Percentiles rank a stretch among this genome's conserved stretches.
These are phyloP conservation scores for Lactuca sativa DNA, from an alignment of 129 eudicot genomes.

Conservation along the genomic window DNA sequence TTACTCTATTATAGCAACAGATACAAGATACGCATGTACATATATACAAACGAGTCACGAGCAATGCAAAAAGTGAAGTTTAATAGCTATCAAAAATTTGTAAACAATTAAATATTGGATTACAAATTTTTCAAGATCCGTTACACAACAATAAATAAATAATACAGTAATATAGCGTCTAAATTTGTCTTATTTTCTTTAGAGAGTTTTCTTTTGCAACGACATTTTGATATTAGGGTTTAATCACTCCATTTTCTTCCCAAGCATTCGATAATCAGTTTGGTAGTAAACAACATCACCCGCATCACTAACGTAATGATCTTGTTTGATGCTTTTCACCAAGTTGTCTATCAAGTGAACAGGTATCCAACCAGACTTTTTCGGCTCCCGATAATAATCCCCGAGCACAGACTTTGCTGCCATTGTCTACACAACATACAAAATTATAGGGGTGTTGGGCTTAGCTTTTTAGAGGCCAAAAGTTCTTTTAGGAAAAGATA, in stretches of 20 bases:
- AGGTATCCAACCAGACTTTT: slow-evolving; percentile 61
- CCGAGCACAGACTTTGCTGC: slow-evolving; percentile 71
- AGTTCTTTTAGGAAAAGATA: no score
- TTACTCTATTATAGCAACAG: no score
- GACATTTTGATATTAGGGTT: slow-evolving; percentile 14
- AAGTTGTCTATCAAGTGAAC: slow-evolving; percentile 55
- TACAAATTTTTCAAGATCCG: slow-evolving; percentile 11
- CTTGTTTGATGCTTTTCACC: slow-evolving; percentile 52
- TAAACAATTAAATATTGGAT: slow-evolving; percentile 7
- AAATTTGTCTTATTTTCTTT: slow-evolving; percentile 19
- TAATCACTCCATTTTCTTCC: slow-evolving; percentile 31
- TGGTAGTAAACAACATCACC: slow-evolving; percentile 76
- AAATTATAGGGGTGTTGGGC: no score
- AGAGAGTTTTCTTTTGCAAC: slow-evolving; percentile 9
- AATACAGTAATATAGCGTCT: slow-evolving; percentile 20
- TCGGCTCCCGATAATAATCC: slow-evolving; percentile 66
- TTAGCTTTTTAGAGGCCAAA: no score
- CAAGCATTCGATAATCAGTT: slow-evolving; percentile 45
- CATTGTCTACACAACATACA: slow-evolving; percentile 45
- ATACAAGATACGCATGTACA: background rate
- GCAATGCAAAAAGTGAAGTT: background rate
- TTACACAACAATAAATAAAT: slow-evolving; percentile 10
- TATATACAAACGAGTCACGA: background rate
- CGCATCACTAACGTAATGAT: slow-evolving; percentile 67
- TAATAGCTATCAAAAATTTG: slow-evolving; percentile 13